Base-by-base conservation (phyloP, 192 early-diverging fungal genomes). In the Umbelopsis sp. region DNA sequence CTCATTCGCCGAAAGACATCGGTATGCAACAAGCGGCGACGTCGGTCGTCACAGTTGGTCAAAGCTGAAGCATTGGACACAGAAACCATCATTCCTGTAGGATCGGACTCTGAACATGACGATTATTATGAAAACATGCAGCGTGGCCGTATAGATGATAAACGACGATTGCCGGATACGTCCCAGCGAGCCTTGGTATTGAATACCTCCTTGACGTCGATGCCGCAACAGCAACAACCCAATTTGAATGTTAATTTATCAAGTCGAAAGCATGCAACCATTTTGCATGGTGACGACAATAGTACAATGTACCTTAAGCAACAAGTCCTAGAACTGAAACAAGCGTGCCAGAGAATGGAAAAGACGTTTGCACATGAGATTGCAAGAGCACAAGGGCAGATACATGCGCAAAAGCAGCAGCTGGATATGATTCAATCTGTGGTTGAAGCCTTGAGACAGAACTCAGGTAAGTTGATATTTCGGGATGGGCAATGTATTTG, bases 1-100 rank as follows among this genome's bases (percentile, higher is more conserved):
- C 65, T 79, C 45, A 83, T 83, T 38, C 56, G 77, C 25, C 74
- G 82, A 24, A 81, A 81, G 68, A 69, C 74, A 14, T 65, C 82
- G 12, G 71, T 75, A 45, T 74, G 80, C 21, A 70, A 76, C 65
- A 77, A 80, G 47, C 68, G 77, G 65, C 56, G 56, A 26, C 56
- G 56, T 34, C 56, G 56, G 26, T 34, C 56, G 11, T 29, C 56
- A 34, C 56, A 62, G 17, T 26, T 62, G 16, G 31, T 49, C 16
- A 78, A 74, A 59, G 20, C 66, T 29, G 49, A 66, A 45, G 50
- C 67, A n/a, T 14, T 62, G 16, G 68, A 78, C 41, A 69, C 56
- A 44, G 68, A 78, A 62, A 70, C 62, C 7, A 56, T 71, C 24
- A 38, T 67, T 26, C 66, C 45, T 38, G 65, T 66, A 0, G 69